phyloP scores from a whole-genome alignment of 2,329 filamentous ascomycete species.

The Periconia sp. region DNA sequence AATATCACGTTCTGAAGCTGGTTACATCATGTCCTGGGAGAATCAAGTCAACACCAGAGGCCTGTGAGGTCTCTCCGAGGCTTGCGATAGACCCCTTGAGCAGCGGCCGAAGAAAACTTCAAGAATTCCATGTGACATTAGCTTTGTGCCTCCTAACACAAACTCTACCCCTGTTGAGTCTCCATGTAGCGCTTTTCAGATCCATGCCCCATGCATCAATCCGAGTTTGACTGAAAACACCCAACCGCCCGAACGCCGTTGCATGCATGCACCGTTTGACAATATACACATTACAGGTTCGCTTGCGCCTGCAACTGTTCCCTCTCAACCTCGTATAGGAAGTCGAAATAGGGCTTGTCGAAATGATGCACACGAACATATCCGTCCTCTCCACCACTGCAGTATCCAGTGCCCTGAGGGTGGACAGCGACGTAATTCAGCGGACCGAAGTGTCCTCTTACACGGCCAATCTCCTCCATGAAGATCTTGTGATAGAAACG shows the following conservation, averaged over 20 bases:
- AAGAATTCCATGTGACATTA: too few species aligned
- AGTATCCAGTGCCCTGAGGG: constrained; percentile 90
- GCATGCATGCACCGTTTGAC: constrained; percentile 41
- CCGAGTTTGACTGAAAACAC: constrained; percentile 18
- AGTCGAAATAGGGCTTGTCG: constrained; percentile 98
- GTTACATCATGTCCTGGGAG: too few species aligned
- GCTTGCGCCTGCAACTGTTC: constrained; percentile 61
- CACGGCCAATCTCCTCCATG: constrained; percentile 97
- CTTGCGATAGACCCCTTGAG: too few species aligned
- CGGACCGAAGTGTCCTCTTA: constrained; percentile 95
- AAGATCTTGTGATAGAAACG: constrained; percentile 99
- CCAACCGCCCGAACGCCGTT: constrained; percentile 43
- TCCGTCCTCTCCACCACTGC: constrained; percentile 95
- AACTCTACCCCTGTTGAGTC: neutral
- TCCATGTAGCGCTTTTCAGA: neutral
- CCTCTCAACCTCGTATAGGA: constrained; percentile 97
- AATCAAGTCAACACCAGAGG: too few species aligned
- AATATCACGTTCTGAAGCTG: too few species aligned
- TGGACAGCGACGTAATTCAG: constrained; percentile 95
- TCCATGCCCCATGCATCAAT: constrained; percentile 1
- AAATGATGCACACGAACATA: constrained; percentile 99
- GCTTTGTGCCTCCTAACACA: neutral
- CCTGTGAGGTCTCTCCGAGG: too few species aligned
- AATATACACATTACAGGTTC: constrained; percentile 39
- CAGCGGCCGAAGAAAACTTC: too few species aligned